Conservation (phyloP, 1,284 basidiomycete genomes). For the Exsudoporus floridanus region DNA sequence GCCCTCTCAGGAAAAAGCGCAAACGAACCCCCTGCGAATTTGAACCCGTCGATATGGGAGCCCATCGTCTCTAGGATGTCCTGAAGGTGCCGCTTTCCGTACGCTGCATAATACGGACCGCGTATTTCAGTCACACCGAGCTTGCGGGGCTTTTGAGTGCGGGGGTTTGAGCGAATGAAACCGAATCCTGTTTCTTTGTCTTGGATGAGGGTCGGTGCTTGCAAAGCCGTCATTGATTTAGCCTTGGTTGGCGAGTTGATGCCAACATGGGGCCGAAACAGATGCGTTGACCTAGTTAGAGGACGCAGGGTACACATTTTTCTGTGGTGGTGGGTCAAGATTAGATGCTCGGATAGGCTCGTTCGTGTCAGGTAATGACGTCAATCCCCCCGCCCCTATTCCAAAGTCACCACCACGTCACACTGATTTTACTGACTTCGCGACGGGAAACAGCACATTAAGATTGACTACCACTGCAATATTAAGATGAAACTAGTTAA, state of each 20-base stretch:
- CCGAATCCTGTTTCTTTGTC: constrained; percentile 11
- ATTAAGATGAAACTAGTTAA: too few species aligned
- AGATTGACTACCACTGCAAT: too few species aligned
- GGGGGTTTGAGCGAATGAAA: constrained; percentile 12
- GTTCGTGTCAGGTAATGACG: neutral
- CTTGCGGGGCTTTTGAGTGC: constrained; percentile 9
- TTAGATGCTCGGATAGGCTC: too few species aligned
- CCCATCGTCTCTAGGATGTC: constrained; percentile 40
- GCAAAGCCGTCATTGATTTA: neutral
- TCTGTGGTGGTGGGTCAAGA: neutral
- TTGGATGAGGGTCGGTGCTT: constrained; percentile 6
- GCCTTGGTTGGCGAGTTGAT: neutral
- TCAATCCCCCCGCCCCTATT: too few species aligned
- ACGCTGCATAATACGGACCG: constrained; percentile 40
- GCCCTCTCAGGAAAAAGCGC: constrained; percentile 40
- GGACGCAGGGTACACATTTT: neutral
- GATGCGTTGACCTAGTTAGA: neutral
- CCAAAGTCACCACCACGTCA: too few species aligned
- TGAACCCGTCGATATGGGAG: constrained; percentile 47
- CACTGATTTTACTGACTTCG: too few species aligned
- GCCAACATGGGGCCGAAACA: neutral
- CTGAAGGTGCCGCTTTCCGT: constrained; percentile 41
- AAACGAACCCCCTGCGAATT: constrained; percentile 49
- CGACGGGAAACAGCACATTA: too few species aligned
- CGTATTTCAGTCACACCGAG: constrained; percentile 16